phyloP scores from a whole-genome alignment of 2,329 filamentous ascomycete genomes.

The Monosporascus ibericus region DNA sequence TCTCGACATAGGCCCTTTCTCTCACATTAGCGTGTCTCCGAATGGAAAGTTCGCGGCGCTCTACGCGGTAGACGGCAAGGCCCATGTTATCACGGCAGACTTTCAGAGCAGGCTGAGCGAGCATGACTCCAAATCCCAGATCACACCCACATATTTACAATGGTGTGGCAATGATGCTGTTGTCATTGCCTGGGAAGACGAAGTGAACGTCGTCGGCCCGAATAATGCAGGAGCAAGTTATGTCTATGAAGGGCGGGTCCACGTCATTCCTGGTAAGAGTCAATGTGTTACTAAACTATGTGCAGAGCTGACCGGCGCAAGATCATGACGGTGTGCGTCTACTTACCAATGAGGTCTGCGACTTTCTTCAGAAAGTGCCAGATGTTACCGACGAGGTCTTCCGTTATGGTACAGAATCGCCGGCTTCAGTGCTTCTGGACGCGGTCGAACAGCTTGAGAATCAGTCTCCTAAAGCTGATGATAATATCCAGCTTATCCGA shows the following conservation, averaged over 20 bases:
- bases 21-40: constrained; percentile 83
- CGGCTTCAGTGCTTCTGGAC: constrained; percentile 88
- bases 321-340: constrained; percentile 81
- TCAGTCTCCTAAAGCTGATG: constrained; percentile 93
- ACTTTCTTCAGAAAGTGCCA: constrained; percentile 93
- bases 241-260: constrained; percentile 87
- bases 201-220: constrained; percentile 88
- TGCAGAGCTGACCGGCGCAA: constrained; percentile 20
- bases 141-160: constrained; percentile 77
- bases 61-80: constrained; percentile 76
- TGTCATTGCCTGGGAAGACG: constrained; percentile 94
- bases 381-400: constrained; percentile 85
- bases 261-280: constrained; percentile 70
- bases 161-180: constrained; percentile 97
- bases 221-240: constrained; percentile 70
- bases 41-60: constrained; percentile 84
- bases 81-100: constrained; percentile 91
- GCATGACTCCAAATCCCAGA: constrained; percentile 82
- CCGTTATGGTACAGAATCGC: constrained; percentile 77
- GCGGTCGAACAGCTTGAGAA: constrained; percentile 86
- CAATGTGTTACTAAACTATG: background rate
- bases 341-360: constrained; percentile 89
- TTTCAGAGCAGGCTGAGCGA: constrained; percentile 90
- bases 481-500: constrained; percentile 92
- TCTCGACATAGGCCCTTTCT: constrained; percentile 87